Evolutionary conservation across 176 grass and related monocot genomes (phyloP).

Genomic region (Olyra latifolia): DNA sequence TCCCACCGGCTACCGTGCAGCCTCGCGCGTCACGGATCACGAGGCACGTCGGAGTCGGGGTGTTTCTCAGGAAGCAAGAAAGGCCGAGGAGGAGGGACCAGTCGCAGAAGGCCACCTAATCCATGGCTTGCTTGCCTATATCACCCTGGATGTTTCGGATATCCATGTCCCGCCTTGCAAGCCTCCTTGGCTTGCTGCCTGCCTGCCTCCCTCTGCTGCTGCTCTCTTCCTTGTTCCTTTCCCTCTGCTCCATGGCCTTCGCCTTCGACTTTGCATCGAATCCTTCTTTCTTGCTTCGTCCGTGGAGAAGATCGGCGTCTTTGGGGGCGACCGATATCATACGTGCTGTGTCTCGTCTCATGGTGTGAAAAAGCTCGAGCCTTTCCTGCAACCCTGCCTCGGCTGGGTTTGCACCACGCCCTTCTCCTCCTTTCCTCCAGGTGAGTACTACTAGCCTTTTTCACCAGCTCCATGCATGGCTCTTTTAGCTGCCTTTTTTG

Average conservation of each 20-base stretch:
- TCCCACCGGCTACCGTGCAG: not conserved
- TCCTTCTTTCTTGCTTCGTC: constrained; percentile 16
- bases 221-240: constrained; percentile 7
- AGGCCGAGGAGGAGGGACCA: not conserved
- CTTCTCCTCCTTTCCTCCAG: not conserved
- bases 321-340: not conserved
- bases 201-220: constrained; percentile 22
- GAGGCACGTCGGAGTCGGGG: not conserved
- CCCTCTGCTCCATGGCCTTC: not conserved
- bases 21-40: not conserved
- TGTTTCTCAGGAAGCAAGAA: not conserved
- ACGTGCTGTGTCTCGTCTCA: not conserved
- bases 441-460: constrained; percentile 30
- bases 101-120: constrained; percentile 28
- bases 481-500: constrained; percentile 1
- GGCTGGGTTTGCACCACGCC: not conserved
- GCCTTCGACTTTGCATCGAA: constrained; percentile 29
- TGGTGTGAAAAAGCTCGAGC: constrained; percentile 22
- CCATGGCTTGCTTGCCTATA: constrained; percentile 38
- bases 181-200: constrained; percentile 25
- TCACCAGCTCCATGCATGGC: constrained; percentile 13
- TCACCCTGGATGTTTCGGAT: constrained; percentile 31
- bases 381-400: not conserved
- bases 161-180: constrained; percentile 61
- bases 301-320: constrained; percentile 26